Evolutionary conservation across 140 eudicot genomes (phyloP).

Genomic region (Ambrosia hybrid): DNA sequence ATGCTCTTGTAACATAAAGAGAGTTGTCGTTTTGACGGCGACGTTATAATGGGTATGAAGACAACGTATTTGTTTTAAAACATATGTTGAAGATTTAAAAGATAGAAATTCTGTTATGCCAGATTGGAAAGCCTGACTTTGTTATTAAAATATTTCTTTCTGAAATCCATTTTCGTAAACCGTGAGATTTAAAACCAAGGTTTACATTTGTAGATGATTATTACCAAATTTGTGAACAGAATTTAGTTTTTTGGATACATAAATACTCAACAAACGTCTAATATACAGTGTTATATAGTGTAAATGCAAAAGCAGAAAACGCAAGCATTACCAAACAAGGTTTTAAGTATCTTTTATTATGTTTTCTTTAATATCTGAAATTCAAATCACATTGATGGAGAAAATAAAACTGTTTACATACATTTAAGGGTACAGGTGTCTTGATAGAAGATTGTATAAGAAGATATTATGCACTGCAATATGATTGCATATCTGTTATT

Average conservation of each 20-base stretch:
- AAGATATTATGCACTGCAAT: neutral
- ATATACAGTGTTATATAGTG: neutral
- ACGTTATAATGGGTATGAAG: no score
- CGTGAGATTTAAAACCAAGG: neutral
- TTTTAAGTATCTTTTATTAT: neutral
- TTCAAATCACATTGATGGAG: neutral
- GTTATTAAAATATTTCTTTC: neutral
- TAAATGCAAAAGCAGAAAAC: neutral
- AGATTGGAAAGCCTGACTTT: neutral
- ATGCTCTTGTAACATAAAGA: no score
- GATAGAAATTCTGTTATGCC: neutral
- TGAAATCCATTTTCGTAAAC: neutral
- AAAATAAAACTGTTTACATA: neutral
- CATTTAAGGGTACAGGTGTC: constrained; percentile 4
- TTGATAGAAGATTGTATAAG: neutral
- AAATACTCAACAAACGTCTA: neutral
- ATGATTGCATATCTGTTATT: neutral
- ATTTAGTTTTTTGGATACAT: neutral
- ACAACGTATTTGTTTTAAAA: neutral
- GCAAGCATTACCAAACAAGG: neutral
- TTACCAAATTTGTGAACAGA: neutral
- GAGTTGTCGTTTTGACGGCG: no score
- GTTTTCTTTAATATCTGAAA: neutral
- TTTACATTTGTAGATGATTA: neutral
- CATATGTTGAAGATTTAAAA: neutral